phyloP scores from a whole-genome alignment of 306 rosid species.

The Prunus mongolica region DNA sequence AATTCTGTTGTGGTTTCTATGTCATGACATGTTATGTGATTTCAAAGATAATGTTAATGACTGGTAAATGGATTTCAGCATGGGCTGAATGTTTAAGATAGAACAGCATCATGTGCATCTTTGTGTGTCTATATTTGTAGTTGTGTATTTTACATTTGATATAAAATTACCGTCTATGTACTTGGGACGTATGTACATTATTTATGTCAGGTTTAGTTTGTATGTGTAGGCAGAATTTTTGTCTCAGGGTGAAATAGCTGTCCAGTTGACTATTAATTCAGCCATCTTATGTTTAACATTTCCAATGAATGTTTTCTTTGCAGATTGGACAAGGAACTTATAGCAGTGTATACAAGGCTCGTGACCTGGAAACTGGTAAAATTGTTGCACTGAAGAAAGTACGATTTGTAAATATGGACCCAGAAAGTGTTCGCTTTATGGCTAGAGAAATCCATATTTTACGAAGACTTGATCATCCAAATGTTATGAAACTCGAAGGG shows the following conservation, averaged over 20 bases:
- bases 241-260: background rate
- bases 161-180: background rate
- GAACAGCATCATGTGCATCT: background rate
- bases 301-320: slow-evolving; percentile 11
- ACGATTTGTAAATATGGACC: slow-evolving; percentile 71
- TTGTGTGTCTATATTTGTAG: background rate
- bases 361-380: slow-evolving; percentile 81
- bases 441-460: slow-evolving; percentile 89
- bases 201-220: background rate
- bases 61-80: background rate
- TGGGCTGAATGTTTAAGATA: background rate
- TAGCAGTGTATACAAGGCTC: slow-evolving; percentile 84
- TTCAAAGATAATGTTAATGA: background rate
- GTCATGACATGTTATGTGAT: background rate
- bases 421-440: slow-evolving; percentile 93
- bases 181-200: background rate
- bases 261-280: background rate
- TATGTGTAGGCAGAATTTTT: background rate
- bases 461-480: slow-evolving; percentile 91
- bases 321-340: slow-evolving; percentile 98
- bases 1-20: background rate
- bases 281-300: background rate
- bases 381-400: slow-evolving; percentile 88
- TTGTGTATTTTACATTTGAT: background rate
- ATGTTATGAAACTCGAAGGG: slow-evolving; percentile 87